Evolutionary conservation across 2,329 filamentous ascomycete species (phyloP).

Genomic region (Penicillium paneum): DNA sequence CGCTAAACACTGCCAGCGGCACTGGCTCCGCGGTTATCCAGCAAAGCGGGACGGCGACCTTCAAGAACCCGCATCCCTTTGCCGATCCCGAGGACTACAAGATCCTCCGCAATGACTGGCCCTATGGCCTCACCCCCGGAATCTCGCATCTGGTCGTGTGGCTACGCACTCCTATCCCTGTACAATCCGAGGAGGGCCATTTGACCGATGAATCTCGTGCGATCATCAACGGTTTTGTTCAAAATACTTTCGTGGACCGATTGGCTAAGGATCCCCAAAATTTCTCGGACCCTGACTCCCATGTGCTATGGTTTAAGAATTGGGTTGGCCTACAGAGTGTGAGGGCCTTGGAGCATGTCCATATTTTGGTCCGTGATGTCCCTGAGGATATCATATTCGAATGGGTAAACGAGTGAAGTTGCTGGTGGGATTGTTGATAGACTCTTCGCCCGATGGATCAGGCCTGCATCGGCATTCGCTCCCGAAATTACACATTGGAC

Average conservation of each 20-base stretch:
- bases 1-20: constrained; percentile 5
- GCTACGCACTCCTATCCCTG: constrained; percentile 51
- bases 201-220: constrained; percentile 50
- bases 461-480: not conserved
- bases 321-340: constrained; percentile 61
- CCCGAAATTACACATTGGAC: too few species aligned
- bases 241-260: constrained; percentile 48
- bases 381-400: constrained; percentile 44
- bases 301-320: constrained; percentile 65
- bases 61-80: constrained; percentile 52
- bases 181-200: constrained; percentile 47
- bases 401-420: constrained; percentile 41
- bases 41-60: constrained; percentile 39
- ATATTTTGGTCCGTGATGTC: constrained; percentile 52
- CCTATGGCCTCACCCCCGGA: constrained; percentile 55
- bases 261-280: constrained; percentile 37
- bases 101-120: constrained; percentile 62
- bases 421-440: not conserved
- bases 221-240: constrained; percentile 51
- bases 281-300: constrained; percentile 36
- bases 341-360: constrained; percentile 56
- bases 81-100: constrained; percentile 53
- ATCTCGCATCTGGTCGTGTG: constrained; percentile 59
- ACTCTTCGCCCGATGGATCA: not conserved
- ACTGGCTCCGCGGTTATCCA: constrained; percentile 22